A percentile compares a stretch with the other conserved stretches of the same genome.
These are phyloP conservation scores for Seminavis robusta DNA, from an alignment of 108 stramenopile species.

Conservation along the genomic window DNA sequence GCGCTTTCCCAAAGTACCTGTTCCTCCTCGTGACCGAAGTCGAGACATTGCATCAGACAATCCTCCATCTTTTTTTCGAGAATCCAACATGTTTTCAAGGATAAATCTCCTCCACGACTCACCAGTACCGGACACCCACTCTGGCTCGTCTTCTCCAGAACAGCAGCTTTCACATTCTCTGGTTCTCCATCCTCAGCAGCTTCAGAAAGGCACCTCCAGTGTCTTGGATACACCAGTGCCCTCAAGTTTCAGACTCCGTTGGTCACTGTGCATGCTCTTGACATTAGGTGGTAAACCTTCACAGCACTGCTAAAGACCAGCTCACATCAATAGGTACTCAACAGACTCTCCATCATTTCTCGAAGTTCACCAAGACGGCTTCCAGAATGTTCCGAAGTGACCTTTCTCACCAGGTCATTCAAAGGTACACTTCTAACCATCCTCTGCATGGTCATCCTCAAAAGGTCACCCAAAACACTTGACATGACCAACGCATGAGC, in stretches of 20 bases:
- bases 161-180: too few relatives aligned
- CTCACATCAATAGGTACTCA: conserved; percentile 67
- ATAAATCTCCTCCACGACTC: not conserved
- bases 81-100: not conserved
- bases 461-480: conserved; percentile 61
- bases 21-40: conserved; percentile 2
- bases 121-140: not conserved
- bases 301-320: conserved; percentile 59
- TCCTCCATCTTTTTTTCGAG: conserved; percentile 1
- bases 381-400: conserved; percentile 74
- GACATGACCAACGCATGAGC: conserved; percentile 49
- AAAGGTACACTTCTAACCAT: conserved; percentile 81
- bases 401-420: conserved; percentile 70
- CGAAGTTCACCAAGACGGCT: conserved; percentile 81
- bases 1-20: too few relatives aligned
- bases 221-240: not conserved
- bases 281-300: conserved; percentile 56
- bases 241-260: conserved; percentile 31
- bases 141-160: too few relatives aligned
- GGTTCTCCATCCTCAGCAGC: not conserved
- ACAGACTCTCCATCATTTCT: conserved; percentile 70
- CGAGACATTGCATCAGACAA: not conserved
- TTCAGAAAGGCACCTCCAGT: not conserved
- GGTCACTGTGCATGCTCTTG: conserved; percentile 33
- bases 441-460: conserved; percentile 75